These are phyloP conservation scores for Pichia manshurica DNA, from an alignment of 805 yeast species.

Conservation along the genomic window DNA sequence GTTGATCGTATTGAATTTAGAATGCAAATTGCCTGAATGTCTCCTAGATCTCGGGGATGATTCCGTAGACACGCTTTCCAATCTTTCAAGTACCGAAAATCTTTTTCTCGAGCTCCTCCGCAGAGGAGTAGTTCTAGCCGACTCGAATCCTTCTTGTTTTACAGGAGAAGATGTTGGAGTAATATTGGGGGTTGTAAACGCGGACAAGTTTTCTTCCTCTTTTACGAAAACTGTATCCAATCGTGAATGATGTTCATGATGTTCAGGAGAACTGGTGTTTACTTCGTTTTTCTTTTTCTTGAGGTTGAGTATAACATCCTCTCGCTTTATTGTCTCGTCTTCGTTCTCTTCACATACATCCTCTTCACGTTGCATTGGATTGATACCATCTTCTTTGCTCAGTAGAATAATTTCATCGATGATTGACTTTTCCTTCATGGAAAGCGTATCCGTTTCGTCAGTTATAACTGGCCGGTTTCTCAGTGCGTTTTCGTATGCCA, in stretches of 20 bases:
- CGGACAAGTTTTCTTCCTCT: background rate
- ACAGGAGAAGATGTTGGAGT: background rate
- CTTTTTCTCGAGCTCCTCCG: constrained; percentile 3
- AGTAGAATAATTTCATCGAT: constrained; percentile 43
- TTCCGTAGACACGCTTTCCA: constrained; percentile 3
- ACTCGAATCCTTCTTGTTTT: background rate
- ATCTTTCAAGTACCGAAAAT: background rate
- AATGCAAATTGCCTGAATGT: constrained; percentile 2
- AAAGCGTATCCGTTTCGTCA: constrained; percentile 32
- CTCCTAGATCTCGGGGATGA: constrained; percentile 1
- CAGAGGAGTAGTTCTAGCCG: constrained; percentile 1
- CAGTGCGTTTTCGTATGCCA: constrained; percentile 47
- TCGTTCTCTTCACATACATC: constrained; percentile 15
- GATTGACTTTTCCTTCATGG: constrained; percentile 36
- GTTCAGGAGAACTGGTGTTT: too few relatives aligned
- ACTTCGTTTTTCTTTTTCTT: too few relatives aligned
- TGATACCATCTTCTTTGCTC: constrained; percentile 29
- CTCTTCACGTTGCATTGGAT: constrained; percentile 17
- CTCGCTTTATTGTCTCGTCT: background rate
- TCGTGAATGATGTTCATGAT: too few relatives aligned
- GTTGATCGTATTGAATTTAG: constrained; percentile 12
- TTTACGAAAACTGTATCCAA: too few relatives aligned
- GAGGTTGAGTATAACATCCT: too few relatives aligned
- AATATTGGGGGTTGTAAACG: background rate
- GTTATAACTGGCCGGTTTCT: constrained; percentile 16